Evolutionary conservation across 2,329 filamentous ascomycete genomes (phyloP).

Genomic region (Monilinia polystroma): DNA sequence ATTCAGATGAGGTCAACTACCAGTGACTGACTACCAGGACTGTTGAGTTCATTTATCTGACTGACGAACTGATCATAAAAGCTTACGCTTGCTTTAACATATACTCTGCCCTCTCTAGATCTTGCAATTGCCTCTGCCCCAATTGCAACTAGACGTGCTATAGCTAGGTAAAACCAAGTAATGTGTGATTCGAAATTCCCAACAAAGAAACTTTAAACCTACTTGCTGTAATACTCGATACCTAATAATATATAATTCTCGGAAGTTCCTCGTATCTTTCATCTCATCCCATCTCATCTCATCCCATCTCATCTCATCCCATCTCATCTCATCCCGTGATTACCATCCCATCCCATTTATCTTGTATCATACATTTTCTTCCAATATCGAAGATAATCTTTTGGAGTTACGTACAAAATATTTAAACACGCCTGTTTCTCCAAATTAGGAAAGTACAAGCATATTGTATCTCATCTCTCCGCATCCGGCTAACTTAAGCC

Average conservation of each 20-base stretch:
- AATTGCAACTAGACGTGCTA: too few species aligned
- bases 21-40: too few species aligned
- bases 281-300: not conserved
- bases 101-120: too few species aligned
- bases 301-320: not conserved
- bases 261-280: not conserved
- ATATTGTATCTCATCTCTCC: not conserved
- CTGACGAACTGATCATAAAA: too few species aligned
- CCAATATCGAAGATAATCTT: not conserved
- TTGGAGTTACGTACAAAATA: constrained; percentile 4
- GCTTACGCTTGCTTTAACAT: too few species aligned
- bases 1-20: too few species aligned
- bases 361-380: not conserved
- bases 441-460: constrained; percentile 9
- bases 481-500: constrained; percentile 10
- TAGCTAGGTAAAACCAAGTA: not conserved
- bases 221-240: too few species aligned
- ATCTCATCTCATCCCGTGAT: not conserved
- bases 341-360: not conserved
- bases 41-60: too few species aligned
- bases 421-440: not conserved
- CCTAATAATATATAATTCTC: not conserved
- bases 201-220: constrained; percentile 4
- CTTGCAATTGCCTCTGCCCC: too few species aligned
- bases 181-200: not conserved